Percentiles rank a stretch among this genome's conserved stretches.
phyloP scores from a whole-genome alignment of 495 filamentous ascomycete species.

The Penicillium longicatenatum region DNA sequence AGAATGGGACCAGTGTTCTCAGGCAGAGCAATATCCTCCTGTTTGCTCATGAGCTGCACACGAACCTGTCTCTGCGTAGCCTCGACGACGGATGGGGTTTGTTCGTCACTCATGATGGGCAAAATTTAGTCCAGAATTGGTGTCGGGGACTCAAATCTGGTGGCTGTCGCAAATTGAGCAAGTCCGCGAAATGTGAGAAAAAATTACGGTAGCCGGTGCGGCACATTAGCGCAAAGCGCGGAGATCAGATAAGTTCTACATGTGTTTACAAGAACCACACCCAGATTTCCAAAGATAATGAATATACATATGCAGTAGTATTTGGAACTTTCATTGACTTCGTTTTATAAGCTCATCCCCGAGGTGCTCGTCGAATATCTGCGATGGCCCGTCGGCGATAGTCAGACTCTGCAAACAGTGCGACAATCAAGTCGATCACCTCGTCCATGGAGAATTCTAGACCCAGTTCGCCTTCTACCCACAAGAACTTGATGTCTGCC shows the following conservation, averaged over 20 bases:
- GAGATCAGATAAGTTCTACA: constrained; percentile 29
- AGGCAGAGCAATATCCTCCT: constrained; percentile 61
- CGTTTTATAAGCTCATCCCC: constrained; percentile 12
- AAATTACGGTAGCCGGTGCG: constrained; percentile 51
- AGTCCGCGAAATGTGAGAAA: constrained; percentile 37
- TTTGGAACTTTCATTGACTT: not conserved
- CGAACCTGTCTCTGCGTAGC: constrained; percentile 55
- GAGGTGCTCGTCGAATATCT: constrained; percentile 64
- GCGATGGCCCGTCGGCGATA: constrained; percentile 72
- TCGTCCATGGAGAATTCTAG: constrained; percentile 82
- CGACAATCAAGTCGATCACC: constrained; percentile 82
- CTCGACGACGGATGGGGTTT: constrained; percentile 29
- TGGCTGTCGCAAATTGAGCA: constrained; percentile 35
- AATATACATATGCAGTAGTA: not conserved
- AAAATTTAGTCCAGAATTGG: constrained; percentile 15
- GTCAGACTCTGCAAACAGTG: constrained; percentile 88
- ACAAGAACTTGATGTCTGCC: constrained; percentile 84
- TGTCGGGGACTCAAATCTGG: constrained; percentile 22
- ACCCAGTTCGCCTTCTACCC: constrained; percentile 81
- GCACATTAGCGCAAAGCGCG: constrained; percentile 47
- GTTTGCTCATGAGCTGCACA: constrained; percentile 59
- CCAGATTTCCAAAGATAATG: not conserved
- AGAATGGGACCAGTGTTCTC: constrained; percentile 63
- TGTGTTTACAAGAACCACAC: too few relatives aligned
- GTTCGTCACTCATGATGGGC: constrained; percentile 35